These are phyloP conservation scores for Amauroascus niger DNA, from an alignment of 2,329 filamentous ascomycete species.

Conservation along the genomic window DNA sequence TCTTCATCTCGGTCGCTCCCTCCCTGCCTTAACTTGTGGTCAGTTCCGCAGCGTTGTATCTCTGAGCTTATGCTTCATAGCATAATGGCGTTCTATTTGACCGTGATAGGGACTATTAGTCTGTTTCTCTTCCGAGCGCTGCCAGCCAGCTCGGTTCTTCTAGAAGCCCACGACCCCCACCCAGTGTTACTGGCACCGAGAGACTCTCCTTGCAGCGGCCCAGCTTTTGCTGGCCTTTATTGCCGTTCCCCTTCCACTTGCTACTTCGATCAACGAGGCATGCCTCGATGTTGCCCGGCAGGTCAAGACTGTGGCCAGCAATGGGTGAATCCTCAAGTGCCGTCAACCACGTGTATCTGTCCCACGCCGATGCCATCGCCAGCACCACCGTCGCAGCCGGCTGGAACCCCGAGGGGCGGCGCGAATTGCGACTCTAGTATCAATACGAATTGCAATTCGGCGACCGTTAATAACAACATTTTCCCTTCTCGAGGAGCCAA, in stretches of 20 bases:
- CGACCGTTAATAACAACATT: conserved; percentile 1
- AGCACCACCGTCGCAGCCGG: background rate
- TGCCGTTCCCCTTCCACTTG: conserved; percentile 17
- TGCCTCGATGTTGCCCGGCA: conserved; percentile 22
- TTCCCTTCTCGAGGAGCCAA: background rate
- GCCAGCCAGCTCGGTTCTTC: background rate
- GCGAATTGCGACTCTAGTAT: conserved; percentile 1
- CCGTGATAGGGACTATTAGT: background rate
- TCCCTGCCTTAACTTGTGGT: background rate
- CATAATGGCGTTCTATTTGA: background rate
- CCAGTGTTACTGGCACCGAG: background rate
- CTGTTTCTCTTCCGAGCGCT: background rate
- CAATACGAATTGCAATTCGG: conserved; percentile 5
- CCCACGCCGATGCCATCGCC: background rate
- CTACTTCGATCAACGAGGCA: conserved; percentile 22
- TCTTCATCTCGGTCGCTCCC: background rate
- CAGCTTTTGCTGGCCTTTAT: background rate
- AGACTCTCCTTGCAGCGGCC: conserved; percentile 8
- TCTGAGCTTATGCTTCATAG: background rate
- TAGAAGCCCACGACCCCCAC: background rate
- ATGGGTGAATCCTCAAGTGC: conserved; percentile 3
- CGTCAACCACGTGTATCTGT: background rate
- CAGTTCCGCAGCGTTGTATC: background rate
- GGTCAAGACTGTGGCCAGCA: conserved; percentile 20
- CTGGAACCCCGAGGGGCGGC: background rate